phyloP scores from a whole-genome alignment of 805 yeast genomes.

The Saturnispora quitensis region DNA sequence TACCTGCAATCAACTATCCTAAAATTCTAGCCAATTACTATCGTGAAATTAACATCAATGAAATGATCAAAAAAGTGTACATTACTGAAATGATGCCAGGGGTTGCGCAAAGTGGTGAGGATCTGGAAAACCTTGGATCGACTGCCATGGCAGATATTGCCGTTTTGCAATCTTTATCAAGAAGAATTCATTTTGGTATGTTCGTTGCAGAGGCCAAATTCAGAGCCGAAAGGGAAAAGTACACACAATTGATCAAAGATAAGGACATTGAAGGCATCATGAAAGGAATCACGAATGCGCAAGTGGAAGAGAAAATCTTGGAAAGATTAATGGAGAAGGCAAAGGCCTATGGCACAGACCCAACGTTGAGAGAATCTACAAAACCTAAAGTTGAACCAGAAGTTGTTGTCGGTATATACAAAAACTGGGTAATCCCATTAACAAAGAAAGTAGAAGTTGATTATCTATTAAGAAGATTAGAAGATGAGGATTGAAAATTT shows the following conservation, averaged over 20 bases:
- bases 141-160: constrained; percentile 81
- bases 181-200: constrained; percentile 94
- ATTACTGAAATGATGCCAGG: constrained; percentile 67
- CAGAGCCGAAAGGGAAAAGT: constrained; percentile 53
- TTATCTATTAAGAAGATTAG: constrained; percentile 75
- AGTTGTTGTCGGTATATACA: constrained; percentile 71
- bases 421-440: constrained; percentile 83
- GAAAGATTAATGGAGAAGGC: constrained; percentile 75
- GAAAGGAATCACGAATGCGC: constrained; percentile 73
- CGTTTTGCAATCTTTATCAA: constrained; percentile 74
- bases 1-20: constrained; percentile 78
- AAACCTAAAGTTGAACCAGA: constrained; percentile 77
- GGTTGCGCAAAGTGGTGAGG: constrained; percentile 64
- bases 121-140: constrained; percentile 79
- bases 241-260: constrained; percentile 53
- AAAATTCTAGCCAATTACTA: constrained; percentile 66
- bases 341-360: constrained; percentile 80
- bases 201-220: constrained; percentile 97
- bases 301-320: constrained; percentile 78
- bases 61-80: constrained; percentile 58
- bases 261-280: constrained; percentile 67
- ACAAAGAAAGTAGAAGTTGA: constrained; percentile 95
- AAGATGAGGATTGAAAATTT: constrained; percentile 31
- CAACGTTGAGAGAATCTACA: constrained; percentile 59
- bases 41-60: constrained; percentile 67